Evolutionary conservation across 2,329 filamentous ascomycete genomes (phyloP), one percentile per base, ranked within the genome.

Genomic region (Tympanopsis confertula): DNA sequence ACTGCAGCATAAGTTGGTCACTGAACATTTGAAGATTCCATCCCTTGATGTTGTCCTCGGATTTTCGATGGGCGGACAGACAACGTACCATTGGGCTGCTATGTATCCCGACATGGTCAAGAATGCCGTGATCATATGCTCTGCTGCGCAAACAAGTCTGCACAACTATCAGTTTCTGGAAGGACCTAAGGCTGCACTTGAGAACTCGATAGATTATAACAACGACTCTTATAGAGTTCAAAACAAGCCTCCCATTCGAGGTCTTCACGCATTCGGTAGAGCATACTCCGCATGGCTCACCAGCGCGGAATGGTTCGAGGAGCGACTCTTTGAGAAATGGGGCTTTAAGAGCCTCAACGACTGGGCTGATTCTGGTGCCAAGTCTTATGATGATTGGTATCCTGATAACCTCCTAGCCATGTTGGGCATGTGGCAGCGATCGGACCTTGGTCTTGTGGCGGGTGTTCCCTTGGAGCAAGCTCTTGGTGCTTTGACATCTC

Each of bases 401-500:
- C 53, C 64, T 0, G 58, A 68, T 39, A 58, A 69, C 43, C 39
- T 68, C 18, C 47, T 68, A 2, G 46, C 49, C 1, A 53, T 61
- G 48, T 47, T 63, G 14, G 41, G 52, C 7, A 65, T 65, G 61
- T 68, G 65, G 65, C 62, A 69, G 44, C 47, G 45, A 19, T 61
- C 63, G 37, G 49, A 68, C 33, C 48, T 61, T 1, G 45, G 42
- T 13, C n/a, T n/a, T n/a, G n/a, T n/a, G n/a, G n/a, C n/a, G n/a
- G n/a, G n/a, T n/a, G n/a, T n/a, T n/a, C n/a, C n/a, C n/a, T n/a
- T n/a, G n/a, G n/a, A n/a, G n/a, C n/a, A n/a, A n/a, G 69, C 71
- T 0, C 59, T 82, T 63, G 59, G 65, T 35, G 65, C 59, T 2
- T 78, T 83, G 49, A 74, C 71, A 52, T 71, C 76, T 1, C 78